phyloP scores from a whole-genome alignment of 2,329 filamentous ascomycete genomes.

The Alternaria metachromatica region DNA sequence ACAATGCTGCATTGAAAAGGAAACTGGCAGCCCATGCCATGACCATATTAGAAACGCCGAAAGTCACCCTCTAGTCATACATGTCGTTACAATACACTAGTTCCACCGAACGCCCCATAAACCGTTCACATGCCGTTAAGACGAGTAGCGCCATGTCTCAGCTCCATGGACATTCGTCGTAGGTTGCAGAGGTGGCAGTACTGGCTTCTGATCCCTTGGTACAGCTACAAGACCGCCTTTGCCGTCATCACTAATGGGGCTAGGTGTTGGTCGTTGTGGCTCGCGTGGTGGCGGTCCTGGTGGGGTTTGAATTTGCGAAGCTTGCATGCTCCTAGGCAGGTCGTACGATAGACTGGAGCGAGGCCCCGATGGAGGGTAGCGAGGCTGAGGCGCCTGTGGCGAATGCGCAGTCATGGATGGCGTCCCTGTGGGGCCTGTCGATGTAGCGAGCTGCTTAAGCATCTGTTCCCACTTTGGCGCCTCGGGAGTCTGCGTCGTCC shows the following conservation, averaged over 20 bases:
- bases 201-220: slow-evolving; percentile 11
- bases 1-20: background rate
- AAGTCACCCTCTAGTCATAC: slow-evolving; percentile 8
- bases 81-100: slow-evolving; percentile 9
- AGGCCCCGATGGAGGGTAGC: slow-evolving; percentile 19
- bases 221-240: slow-evolving; percentile 17
- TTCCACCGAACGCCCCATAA: background rate
- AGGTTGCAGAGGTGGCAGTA: slow-evolving; percentile 9
- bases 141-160: slow-evolving; percentile 44
- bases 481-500: slow-evolving; percentile 26
- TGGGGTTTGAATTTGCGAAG: slow-evolving; percentile 20
- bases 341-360: slow-evolving; percentile 22
- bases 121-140: background rate
- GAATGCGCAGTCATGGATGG: slow-evolving; percentile 10
- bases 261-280: slow-evolving; percentile 38
- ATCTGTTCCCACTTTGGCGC: slow-evolving; percentile 44
- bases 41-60: background rate
- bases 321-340: slow-evolving; percentile 16
- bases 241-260: slow-evolving; percentile 43
- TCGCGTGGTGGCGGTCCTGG: slow-evolving; percentile 23
- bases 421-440: slow-evolving; percentile 18
- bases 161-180: slow-evolving; percentile 26
- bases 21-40: background rate
- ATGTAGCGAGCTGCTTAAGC: slow-evolving; percentile 40
- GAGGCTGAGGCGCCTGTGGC: slow-evolving; percentile 24